These are phyloP conservation scores for Fennellomyces sp. DNA, from an alignment of 371 early-diverging fungal genomes.

Conservation along the genomic window DNA sequence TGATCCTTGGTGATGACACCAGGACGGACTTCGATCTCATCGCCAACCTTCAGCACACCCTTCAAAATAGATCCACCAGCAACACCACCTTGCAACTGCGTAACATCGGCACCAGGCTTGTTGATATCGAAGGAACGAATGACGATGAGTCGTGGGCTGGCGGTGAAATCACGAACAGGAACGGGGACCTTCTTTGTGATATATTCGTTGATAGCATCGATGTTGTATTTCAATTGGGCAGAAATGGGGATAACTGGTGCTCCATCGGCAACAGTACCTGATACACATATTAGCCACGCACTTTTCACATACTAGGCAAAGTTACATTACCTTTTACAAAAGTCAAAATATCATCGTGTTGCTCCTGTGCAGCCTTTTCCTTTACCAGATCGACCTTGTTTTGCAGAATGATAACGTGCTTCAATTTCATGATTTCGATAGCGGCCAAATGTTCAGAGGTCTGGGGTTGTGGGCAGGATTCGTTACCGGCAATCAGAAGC, in stretches of 20 bases:
- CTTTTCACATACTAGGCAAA: background rate
- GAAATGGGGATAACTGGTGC: slow-evolving; percentile 99
- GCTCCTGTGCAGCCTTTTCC: slow-evolving; percentile 94
- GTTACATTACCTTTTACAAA: slow-evolving; percentile 81
- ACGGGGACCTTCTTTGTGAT: slow-evolving; percentile 98
- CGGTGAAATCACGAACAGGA: slow-evolving; percentile 93
- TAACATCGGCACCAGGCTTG: slow-evolving; percentile 98
- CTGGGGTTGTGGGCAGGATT: slow-evolving; percentile 99
- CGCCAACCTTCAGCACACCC: slow-evolving; percentile 96
- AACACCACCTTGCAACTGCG: slow-evolving; percentile 98
- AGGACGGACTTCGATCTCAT: slow-evolving; percentile 99
- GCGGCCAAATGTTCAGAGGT: slow-evolving; percentile 99
- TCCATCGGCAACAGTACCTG: slow-evolving; percentile 89
- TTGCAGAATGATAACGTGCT: slow-evolving; percentile 99
- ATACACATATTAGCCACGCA: background rate
- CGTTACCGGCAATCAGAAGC: slow-evolving; percentile 99
- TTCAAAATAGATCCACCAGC: slow-evolving; percentile 99
- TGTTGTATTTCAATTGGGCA: slow-evolving; percentile 99
- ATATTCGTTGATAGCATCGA: slow-evolving; percentile 99
- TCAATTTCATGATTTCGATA: slow-evolving; percentile 99
- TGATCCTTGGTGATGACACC: slow-evolving; percentile 95
- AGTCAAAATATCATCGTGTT: slow-evolving; percentile 93
- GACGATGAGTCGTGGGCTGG: slow-evolving; percentile 96
- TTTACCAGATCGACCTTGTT: slow-evolving; percentile 99
- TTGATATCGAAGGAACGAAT: slow-evolving; percentile 99